Conservation (phyloP, 768 basidiomycete species). For the Rhodotorula kratochvilovae region DNA sequence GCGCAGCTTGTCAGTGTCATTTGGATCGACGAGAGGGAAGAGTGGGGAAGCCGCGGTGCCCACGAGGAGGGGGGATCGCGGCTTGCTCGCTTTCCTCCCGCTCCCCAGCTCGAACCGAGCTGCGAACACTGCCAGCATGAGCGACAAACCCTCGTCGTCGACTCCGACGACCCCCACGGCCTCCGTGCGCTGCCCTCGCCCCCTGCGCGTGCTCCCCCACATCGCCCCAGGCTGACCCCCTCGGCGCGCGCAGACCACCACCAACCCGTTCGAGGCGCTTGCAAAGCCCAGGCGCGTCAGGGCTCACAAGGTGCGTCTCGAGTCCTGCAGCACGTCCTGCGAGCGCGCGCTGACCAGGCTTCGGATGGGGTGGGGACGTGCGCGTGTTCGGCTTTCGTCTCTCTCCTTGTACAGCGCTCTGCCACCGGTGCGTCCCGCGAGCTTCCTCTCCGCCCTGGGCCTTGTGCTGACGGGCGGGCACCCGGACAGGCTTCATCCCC, state of each 20-base stretch:
- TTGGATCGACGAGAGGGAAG: too few relatives aligned
- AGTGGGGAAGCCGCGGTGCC: too few relatives aligned
- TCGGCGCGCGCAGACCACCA: neutral
- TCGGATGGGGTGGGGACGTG: neutral
- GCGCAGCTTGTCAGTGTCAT: too few relatives aligned
- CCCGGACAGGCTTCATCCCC: slow-evolving; percentile 20
- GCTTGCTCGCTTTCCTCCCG: neutral
- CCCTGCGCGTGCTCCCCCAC: neutral
- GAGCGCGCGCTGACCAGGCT: neutral
- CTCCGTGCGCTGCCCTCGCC: neutral
- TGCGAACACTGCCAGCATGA: neutral
- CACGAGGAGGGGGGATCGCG: too few relatives aligned
- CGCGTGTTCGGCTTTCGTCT: too few relatives aligned
- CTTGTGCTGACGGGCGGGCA: neutral
- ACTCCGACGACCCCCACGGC: slow-evolving; percentile 24
- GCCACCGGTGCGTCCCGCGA: slow-evolving; percentile 12
- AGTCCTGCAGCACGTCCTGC: too few relatives aligned
- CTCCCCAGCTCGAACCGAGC: neutral
- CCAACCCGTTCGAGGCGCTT: slow-evolving; percentile 25
- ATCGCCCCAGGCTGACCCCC: neutral
- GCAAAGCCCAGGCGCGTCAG: neutral
- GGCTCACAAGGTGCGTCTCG: slow-evolving; percentile 20
- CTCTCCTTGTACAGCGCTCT: slow-evolving; percentile 15
- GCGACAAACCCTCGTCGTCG: neutral
- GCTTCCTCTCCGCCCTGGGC: neutral